phyloP scores from a whole-genome alignment of 2,329 filamentous ascomycete genomes.

The Pyricularia grisea region DNA sequence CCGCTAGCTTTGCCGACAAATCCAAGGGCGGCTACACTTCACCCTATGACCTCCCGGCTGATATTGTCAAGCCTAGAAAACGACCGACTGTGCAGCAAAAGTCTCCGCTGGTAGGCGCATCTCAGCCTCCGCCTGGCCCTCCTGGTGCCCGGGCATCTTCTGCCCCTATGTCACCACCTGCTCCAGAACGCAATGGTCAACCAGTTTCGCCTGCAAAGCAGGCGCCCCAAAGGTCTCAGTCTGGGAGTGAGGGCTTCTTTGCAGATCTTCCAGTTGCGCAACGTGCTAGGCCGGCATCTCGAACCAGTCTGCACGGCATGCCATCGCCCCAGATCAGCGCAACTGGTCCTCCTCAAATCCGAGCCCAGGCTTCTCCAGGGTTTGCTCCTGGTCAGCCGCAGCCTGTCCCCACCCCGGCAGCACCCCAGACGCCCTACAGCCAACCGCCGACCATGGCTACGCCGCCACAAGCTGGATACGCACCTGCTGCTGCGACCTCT shows the following conservation, averaged over 20 bases:
- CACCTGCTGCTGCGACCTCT: neutral
- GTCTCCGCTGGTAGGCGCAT: slow-evolving; percentile 26
- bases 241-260: slow-evolving; percentile 53
- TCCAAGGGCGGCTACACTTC: slow-evolving; percentile 87
- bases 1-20: slow-evolving; percentile 83
- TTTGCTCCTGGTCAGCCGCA: slow-evolving; percentile 4
- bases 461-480: neutral
- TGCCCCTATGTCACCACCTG: slow-evolving; percentile 12
- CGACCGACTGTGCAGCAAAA: slow-evolving; percentile 49
- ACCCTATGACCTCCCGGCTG: slow-evolving; percentile 90
- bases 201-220: slow-evolving; percentile 11
- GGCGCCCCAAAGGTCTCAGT: slow-evolving; percentile 7
- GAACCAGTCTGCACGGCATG: slow-evolving; percentile 34
- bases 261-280: slow-evolving; percentile 62
- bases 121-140: slow-evolving; percentile 21
- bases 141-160: neutral
- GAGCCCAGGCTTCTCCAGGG: slow-evolving; percentile 12
- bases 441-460: slow-evolving; percentile 16
- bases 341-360: slow-evolving; percentile 17
- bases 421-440: slow-evolving; percentile 10
- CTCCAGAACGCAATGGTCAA: slow-evolving; percentile 12
- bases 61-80: slow-evolving; percentile 67
- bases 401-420: neutral
- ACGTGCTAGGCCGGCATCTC: slow-evolving; percentile 51
- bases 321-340: slow-evolving; percentile 31